Percentiles rank a stretch among this genome's conserved stretches.
phyloP scores from a whole-genome alignment of 257 asterid species.

The Rhazya stricta region DNA sequence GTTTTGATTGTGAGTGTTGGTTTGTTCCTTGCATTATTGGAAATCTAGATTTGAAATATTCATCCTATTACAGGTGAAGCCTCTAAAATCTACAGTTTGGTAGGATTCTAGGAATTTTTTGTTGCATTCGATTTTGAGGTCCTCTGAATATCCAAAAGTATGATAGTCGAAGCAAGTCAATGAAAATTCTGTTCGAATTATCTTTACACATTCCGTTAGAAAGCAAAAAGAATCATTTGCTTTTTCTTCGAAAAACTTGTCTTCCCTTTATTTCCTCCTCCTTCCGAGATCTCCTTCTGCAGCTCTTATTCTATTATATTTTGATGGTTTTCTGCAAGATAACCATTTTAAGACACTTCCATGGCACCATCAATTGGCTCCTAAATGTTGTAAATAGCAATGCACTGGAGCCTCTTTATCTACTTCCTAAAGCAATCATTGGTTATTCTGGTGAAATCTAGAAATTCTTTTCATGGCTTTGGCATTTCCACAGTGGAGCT shows the following conservation, averaged over 20 bases:
- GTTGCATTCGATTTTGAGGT: neutral
- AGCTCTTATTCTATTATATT: neutral
- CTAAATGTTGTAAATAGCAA: too few relatives aligned
- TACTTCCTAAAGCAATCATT: neutral
- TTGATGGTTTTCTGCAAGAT: neutral
- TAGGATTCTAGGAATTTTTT: neutral
- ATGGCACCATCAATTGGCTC: neutral
- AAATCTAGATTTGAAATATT: neutral
- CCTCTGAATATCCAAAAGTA: neutral
- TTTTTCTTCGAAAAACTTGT: neutral
- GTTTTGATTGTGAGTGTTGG: neutral
- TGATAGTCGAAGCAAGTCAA: constrained; percentile 1
- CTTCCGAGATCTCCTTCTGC: neutral
- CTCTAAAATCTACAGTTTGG: neutral
- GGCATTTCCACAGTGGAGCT: neutral
- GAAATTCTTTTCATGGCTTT: neutral
- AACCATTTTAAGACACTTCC: neutral
- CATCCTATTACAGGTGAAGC: neutral
- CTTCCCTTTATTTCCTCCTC: neutral
- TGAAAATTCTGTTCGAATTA: neutral
- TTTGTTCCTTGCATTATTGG: neutral
- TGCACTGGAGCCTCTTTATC: neutral
- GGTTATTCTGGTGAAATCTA: neutral
- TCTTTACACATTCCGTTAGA: neutral
- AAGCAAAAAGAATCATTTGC: neutral